A percentile compares a stretch with the other conserved stretches of the same genome.
Evolutionary conservation across 305 asterid genomes (phyloP).

Genomic region (Fraxinus greggii): DNA sequence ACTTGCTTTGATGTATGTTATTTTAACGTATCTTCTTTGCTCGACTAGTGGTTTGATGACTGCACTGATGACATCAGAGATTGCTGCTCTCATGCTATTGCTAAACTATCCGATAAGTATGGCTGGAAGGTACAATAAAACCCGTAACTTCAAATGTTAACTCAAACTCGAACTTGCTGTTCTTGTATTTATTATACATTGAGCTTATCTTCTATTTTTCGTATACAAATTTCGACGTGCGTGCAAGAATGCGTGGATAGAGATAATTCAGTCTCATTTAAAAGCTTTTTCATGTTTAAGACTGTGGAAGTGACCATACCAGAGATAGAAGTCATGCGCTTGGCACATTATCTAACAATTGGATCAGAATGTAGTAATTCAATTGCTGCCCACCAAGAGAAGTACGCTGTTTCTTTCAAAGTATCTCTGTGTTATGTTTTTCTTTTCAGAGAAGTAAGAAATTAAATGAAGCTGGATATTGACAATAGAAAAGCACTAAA

Average conservation of each 20-base stretch:
- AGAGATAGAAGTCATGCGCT: conserved; percentile 83
- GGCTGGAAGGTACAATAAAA: conserved; percentile 67
- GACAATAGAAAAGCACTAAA: neutral
- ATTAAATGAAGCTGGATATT: neutral
- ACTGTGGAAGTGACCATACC: conserved; percentile 74
- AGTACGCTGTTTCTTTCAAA: conserved; percentile 21
- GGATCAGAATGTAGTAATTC: conserved; percentile 74
- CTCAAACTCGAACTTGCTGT: neutral
- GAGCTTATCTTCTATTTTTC: neutral
- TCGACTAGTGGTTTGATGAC: conserved; percentile 80
- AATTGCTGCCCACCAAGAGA: conserved; percentile 48
- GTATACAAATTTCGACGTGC: neutral
- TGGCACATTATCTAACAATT: conserved; percentile 79
- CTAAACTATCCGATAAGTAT: conserved; percentile 47
- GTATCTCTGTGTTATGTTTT: neutral
- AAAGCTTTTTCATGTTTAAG: conserved; percentile 30
- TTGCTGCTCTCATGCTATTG: conserved; percentile 64
- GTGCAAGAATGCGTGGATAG: neutral
- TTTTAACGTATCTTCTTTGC: neutral
- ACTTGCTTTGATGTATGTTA: neutral
- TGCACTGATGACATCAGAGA: conserved; percentile 62
- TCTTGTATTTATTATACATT: neutral
- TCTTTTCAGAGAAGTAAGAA: neutral
- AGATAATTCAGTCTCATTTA: neutral
- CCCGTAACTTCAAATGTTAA: neutral